Evolutionary conservation across 352 stramenopile genomes (phyloP), one percentile per base, ranked within the genome.

Genomic region (Globisporangium heterothallicum): DNA sequence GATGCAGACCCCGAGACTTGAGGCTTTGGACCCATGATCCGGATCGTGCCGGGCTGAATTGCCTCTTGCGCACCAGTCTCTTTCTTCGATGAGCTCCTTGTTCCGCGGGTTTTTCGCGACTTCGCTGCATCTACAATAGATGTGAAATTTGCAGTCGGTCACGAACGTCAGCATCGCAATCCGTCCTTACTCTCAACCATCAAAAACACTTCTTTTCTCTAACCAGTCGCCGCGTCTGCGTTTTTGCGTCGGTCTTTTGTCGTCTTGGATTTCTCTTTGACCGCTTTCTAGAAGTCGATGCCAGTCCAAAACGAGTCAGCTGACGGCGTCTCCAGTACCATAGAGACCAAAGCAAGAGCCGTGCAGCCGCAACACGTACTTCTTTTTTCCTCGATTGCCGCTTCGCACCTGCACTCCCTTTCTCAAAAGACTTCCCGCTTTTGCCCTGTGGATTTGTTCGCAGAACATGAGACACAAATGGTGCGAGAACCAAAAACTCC

Each of bases 11-110:
- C 51, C 10, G 43, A 18, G 24, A 18, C 29, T 22, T 36, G 34
- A 16, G 49, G 38, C 50, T 75, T 84, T 5, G 63, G 57, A 3
- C 64, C 56, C 75, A 87, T 86, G 25, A 87, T 86, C 26, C 68
- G 71, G 18, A 87, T 34, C 49, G 63, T 61, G 2, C 74, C 78
- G 36, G 73, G 73, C 41, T 81, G 58, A 2, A 73, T 25, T 16
- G 38, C 5, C 26, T 66, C 61, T 2, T 21, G 12, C 1, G 61
- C 8, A n/a, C 30, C 21, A 14, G 49, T 13, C 43, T 86, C 73
- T 38, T 72, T 82, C 29, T 71, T 68, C 12, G 45, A 52, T 27
- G 53, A 35, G 29, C n/a, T 49, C 49, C 45, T 66, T 22, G 66
- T 64, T 4, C 41, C 49, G 0, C 70, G 72, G 25, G 60, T 48